Evolutionary conservation across 2,329 filamentous ascomycete species (phyloP), one percentile per base, ranked within the genome.

Genomic region (Zopfia rhizophila): DNA sequence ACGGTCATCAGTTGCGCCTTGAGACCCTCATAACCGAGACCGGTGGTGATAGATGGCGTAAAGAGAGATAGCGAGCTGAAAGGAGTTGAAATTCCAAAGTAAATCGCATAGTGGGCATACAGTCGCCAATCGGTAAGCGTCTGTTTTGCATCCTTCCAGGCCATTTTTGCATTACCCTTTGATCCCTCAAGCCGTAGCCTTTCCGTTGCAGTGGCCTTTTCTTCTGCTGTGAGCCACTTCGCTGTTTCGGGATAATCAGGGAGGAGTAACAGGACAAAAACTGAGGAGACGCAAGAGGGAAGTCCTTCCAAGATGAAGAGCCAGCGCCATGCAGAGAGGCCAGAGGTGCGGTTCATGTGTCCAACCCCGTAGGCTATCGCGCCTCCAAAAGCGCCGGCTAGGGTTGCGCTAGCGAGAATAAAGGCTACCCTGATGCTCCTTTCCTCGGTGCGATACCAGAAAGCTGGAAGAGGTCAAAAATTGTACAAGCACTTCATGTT

Each of bases 1-100:
- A 88, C 83, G 0, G 84, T 86, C 81, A 88, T 85, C 12, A 88
- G 68, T 67, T 88, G 85, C 3, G 85, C 83, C 37, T 75, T 63
- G 4, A 86, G 71, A 39, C 81, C 77, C 13, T 80, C 66, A 53
- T 78, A 82, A 0, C 78, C 78, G 3, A 82, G 58, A 0, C 83
- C 83, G 2, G 78, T 77, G 36, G 87, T 83, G 44, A 89, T 88
- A 1, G 82, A 84, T 0, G 87, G 87, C 0, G 87, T 79, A 67
- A 78, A 89, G 72, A 71, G 74, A 1, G 82, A 84, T 22, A 88
- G 70, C 2, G 47, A 52, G 2, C 49, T 55, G 23, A 60, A 65
- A 1, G 61, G 62, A 10, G 44, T 39, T 0, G 55, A 62, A 21
- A 60, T 65, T 3, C 51, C 51, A 17, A 66, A 63, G 39, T 66